Base-by-base conservation (phyloP, 2,329 filamentous ascomycete genomes). In the Lachnellula cervina region DNA sequence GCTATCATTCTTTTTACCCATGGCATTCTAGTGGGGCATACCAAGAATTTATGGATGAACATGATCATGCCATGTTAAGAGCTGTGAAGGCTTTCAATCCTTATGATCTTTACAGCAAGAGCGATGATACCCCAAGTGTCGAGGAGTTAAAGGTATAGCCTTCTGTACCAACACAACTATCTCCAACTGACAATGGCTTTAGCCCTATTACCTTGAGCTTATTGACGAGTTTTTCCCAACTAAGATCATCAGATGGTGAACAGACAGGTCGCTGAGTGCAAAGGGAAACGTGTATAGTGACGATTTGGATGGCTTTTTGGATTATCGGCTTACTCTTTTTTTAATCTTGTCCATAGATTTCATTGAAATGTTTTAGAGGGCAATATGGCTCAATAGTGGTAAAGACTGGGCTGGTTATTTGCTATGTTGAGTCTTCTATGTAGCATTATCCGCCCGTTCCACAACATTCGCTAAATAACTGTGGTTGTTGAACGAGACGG, bases 41-140 rank as follows among this genome's bases (percentile, higher is more conserved):
- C 74, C 73, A 74, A 58, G 83, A 90, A 73, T 81, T 96, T 71
- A 96, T 96, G 90, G 81, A 87, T 70, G 84, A 87, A 58, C 87
- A 91, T 69, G 91, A 96, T 66, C 75, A 86, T 71, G 79, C 80
- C 66, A 91, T 95, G 86, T 75, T 95, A 64, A 82, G 83, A 68
- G 90, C 90, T 8, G 90, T 95, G 49, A 81, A 83, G 71, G 89
- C 88, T 0, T 96, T 96, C 74, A 96, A 96, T 71, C 90, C 90
- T 0, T 96, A 96, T 66, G 91, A 96, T 69, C 70, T 96, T 51
- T 96, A 96, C 76, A 93, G 88, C 76, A 96, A 96, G 84, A 91
- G 86, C 64, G 90, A 96, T 66, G 88, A 83, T 23, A 79, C 90
- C 21, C 90, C 90, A 1, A 85, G 82, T 55, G 81, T 86, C 0